These are phyloP conservation scores for Mortierella sp. DNA, from an alignment of 371 early-diverging fungal genomes.

Conservation along the genomic window DNA sequence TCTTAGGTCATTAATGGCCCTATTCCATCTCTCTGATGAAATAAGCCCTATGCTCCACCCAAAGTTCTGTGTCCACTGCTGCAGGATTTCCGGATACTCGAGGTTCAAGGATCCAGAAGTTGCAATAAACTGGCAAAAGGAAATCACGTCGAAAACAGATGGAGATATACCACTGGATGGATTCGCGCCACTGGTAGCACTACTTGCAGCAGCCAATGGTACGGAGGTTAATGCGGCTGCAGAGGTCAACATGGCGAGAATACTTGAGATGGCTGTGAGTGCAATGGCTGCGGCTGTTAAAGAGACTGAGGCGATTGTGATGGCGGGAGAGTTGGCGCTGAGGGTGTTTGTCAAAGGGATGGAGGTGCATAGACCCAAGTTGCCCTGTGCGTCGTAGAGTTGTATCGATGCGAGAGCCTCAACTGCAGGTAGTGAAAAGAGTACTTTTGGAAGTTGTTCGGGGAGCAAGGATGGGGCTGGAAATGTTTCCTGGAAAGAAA, in stretches of 20 bases:
- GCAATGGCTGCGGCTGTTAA: slow-evolving; percentile 25
- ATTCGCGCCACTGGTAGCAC: slow-evolving; percentile 7
- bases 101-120: slow-evolving; percentile 44
- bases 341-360: slow-evolving; percentile 36
- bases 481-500: slow-evolving; percentile 35
- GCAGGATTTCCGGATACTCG: slow-evolving; percentile 39
- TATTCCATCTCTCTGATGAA: slow-evolving; percentile 26
- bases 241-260: slow-evolving; percentile 34
- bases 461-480: slow-evolving; percentile 27
- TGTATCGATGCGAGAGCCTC: slow-evolving; percentile 39
- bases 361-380: slow-evolving; percentile 28
- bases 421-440: slow-evolving; percentile 40
- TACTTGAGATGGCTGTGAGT: slow-evolving; percentile 16
- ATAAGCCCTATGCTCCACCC: slow-evolving; percentile 48
- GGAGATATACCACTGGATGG: slow-evolving; percentile 22
- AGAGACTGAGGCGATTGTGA: slow-evolving; percentile 37
- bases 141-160: slow-evolving; percentile 39
- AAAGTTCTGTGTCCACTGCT: slow-evolving; percentile 51
- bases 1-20: slow-evolving; percentile 23
- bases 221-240: slow-evolving; percentile 26
- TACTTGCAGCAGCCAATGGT: slow-evolving; percentile 13
- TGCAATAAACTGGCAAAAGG: slow-evolving; percentile 47
- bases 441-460: slow-evolving; percentile 27
- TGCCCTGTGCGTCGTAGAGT: slow-evolving; percentile 22
- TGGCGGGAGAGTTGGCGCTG: slow-evolving; percentile 26